These are phyloP conservation scores for Wickerhamiella sergipiensis DNA, from an alignment of 805 yeast genomes.

Conservation along the genomic window DNA sequence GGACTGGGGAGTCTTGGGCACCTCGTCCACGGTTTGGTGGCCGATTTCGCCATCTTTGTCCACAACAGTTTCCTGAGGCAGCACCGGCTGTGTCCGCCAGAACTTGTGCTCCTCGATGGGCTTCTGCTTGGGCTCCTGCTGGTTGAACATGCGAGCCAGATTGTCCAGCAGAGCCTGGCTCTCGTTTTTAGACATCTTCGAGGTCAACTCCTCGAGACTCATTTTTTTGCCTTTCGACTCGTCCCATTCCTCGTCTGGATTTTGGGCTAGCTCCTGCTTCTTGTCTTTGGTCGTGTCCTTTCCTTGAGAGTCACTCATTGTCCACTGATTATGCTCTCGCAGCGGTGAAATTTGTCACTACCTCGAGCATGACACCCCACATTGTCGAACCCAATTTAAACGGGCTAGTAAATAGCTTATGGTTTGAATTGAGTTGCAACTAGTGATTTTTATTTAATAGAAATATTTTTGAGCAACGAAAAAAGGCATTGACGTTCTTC, in stretches of 20 bases:
- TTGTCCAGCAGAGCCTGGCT: not conserved
- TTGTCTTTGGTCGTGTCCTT: not conserved
- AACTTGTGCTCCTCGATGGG: constrained; percentile 82
- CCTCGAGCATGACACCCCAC: no score
- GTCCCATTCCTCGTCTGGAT: not conserved
- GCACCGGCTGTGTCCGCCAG: constrained; percentile 97
- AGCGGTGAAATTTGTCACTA: no score
- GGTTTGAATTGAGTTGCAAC: no score
- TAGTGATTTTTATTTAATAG: no score
- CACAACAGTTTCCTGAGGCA: constrained; percentile 54
- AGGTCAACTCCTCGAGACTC: not conserved
- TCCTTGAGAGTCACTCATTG: no score
- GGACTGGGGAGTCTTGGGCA: constrained; percentile 57
- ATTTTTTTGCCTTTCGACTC: not conserved
- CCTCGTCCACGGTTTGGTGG: constrained; percentile 64
- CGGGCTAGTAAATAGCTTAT: not conserved
- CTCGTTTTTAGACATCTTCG: not conserved
- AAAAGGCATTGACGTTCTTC: no score
- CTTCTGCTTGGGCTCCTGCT: constrained; percentile 7
- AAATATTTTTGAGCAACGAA: no score
- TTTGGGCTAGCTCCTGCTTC: not conserved
- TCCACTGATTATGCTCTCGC: not conserved
- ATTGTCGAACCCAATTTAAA: not conserved
- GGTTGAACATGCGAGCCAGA: constrained; percentile 2
- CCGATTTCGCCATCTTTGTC: constrained; percentile 44